Percentiles rank a stretch among this genome's conserved stretches.
phyloP scores from a whole-genome alignment of 441 rosid genomes.

The Gossypium gossypioides region DNA sequence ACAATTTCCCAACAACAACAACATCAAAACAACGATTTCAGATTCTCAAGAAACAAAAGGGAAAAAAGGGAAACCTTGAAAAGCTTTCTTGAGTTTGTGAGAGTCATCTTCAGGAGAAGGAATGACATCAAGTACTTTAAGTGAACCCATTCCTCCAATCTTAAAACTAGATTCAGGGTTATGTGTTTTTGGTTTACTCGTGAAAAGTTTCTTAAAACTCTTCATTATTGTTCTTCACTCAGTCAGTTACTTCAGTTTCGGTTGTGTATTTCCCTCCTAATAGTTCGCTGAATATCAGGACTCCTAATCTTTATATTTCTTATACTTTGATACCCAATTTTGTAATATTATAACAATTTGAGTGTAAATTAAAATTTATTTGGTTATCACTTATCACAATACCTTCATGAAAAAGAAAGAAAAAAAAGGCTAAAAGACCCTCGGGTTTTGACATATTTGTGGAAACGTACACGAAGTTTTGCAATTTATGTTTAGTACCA shows the following conservation, averaged over 20 bases:
- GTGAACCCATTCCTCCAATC: constrained; percentile 43
- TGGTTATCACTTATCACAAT: not conserved
- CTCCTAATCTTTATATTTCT: not conserved
- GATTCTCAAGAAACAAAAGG: not conserved
- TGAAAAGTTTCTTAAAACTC: constrained; percentile 9
- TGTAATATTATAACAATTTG: not conserved
- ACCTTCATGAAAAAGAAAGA: not conserved
- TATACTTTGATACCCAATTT: not conserved
- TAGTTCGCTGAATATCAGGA: constrained; percentile 8
- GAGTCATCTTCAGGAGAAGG: constrained; percentile 67
- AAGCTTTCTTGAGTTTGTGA: constrained; percentile 46
- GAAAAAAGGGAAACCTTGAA: constrained; percentile 38
- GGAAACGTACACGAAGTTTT: not conserved
- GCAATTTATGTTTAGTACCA: not conserved
- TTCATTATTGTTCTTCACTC: not conserved
- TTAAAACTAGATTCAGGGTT: not conserved
- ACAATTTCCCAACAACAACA: not conserved
- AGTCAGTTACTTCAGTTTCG: constrained; percentile 11
- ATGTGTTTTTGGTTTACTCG: not conserved
- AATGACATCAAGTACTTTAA: constrained; percentile 48
- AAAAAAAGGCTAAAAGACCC: not conserved
- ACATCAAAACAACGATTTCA: not conserved
- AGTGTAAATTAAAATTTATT: not conserved
- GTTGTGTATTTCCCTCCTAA: constrained; percentile 14
- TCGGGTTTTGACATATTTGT: not conserved